phyloP scores from a whole-genome alignment of 345 rosid species.

The Gossypium raimondii region DNA sequence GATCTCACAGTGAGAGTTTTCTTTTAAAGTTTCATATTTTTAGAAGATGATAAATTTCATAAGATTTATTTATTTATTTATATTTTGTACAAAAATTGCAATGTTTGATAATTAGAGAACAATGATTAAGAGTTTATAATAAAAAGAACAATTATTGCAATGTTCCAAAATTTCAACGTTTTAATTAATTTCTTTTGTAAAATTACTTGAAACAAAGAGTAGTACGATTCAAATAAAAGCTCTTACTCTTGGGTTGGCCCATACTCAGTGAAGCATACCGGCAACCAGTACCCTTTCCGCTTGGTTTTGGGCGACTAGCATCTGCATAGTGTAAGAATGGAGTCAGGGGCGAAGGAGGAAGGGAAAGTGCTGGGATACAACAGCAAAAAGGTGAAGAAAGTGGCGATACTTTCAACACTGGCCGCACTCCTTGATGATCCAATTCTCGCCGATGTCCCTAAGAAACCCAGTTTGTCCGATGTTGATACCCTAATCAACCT shows the following conservation, averaged over 20 bases:
- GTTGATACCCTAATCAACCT: conserved; percentile 74
- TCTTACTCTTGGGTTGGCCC: background rate
- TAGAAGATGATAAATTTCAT: no score
- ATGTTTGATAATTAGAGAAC: no score
- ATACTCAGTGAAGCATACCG: background rate
- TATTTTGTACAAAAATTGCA: no score
- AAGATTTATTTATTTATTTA: no score
- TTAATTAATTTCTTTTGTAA: no score
- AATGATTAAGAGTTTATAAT: no score
- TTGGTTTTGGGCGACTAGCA: background rate
- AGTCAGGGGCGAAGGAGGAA: conserved; percentile 30
- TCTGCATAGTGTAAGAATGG: conserved; percentile 24
- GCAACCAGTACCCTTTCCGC: background rate
- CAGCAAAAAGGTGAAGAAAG: conserved; percentile 51
- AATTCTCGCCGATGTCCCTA: conserved; percentile 74
- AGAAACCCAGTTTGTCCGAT: conserved; percentile 53
- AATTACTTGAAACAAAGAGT: no score
- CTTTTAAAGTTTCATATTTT: no score
- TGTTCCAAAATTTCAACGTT: no score
- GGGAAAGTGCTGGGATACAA: conserved; percentile 42
- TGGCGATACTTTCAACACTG: conserved; percentile 56
- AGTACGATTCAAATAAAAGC: no score
- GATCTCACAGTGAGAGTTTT: no score
- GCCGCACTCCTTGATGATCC: conserved; percentile 46
- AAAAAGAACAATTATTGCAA: no score